A percentile compares a stretch with the other conserved stretches of the same genome.
These are phyloP conservation scores for Alternaria angustiovoidea DNA, from an alignment of 2,329 filamentous ascomycete genomes.

Conservation along the genomic window DNA sequence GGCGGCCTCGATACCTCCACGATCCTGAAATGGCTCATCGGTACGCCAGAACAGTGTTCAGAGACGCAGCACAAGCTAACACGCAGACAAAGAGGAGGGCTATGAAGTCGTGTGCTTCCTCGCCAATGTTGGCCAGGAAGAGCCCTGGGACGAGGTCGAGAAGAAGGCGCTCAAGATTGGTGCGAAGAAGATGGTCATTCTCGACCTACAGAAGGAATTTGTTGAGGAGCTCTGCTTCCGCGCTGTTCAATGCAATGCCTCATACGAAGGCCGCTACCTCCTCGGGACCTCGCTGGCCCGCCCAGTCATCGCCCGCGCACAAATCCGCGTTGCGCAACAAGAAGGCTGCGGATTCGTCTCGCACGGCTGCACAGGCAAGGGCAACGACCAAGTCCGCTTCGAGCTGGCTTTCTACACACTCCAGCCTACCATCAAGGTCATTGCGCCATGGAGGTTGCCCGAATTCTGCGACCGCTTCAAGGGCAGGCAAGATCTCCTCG, in stretches of 20 bases:
- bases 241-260: slow-evolving; percentile 74
- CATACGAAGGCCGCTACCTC: slow-evolving; percentile 63
- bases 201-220: slow-evolving; percentile 76
- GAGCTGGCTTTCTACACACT: slow-evolving; percentile 69
- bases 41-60: slow-evolving; percentile 24
- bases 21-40: slow-evolving; percentile 49
- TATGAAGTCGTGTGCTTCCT: slow-evolving; percentile 71
- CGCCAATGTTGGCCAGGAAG: slow-evolving; percentile 68
- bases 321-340: slow-evolving; percentile 70
- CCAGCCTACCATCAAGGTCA: slow-evolving; percentile 72
- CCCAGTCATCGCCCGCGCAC: slow-evolving; percentile 73
- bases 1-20: slow-evolving; percentile 68
- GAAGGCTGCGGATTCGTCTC: slow-evolving; percentile 65
- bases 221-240: slow-evolving; percentile 83
- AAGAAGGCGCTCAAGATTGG: slow-evolving; percentile 76
- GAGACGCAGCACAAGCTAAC: slow-evolving; percentile 14
- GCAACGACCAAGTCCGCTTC: slow-evolving; percentile 72
- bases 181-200: slow-evolving; percentile 68
- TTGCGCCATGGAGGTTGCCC: slow-evolving; percentile 77
- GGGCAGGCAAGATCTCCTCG: slow-evolving; percentile 75
- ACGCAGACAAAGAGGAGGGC: slow-evolving; percentile 54
- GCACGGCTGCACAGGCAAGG: slow-evolving; percentile 57
- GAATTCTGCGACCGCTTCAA: slow-evolving; percentile 75
- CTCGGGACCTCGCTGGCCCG: slow-evolving; percentile 70
- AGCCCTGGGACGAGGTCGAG: slow-evolving; percentile 63